A percentile compares a stretch with the other conserved stretches of the same genome.
Evolutionary conservation across 768 basidiomycete genomes (phyloP).

Genomic region (Macrolepiota dolichaula): DNA sequence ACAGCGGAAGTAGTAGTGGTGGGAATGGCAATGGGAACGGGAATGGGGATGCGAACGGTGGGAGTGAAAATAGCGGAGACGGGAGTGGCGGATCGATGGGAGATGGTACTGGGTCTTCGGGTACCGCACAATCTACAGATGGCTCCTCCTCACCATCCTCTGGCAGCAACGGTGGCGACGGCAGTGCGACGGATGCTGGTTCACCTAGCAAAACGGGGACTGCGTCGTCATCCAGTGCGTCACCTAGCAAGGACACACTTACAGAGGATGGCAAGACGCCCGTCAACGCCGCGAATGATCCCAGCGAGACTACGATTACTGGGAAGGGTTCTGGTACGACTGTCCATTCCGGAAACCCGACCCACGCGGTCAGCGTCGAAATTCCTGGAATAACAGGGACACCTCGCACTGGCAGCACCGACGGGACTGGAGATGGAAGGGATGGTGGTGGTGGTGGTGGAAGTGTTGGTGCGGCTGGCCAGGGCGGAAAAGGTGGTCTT

Average conservation of each 20-base stretch:
- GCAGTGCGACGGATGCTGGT: neutral
- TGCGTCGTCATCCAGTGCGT: neutral
- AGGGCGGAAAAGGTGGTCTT: conserved; percentile 4
- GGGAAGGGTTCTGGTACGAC: neutral
- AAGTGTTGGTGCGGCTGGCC: neutral
- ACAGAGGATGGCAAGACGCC: neutral
- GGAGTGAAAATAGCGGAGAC: neutral
- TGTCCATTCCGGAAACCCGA: neutral
- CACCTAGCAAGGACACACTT: neutral
- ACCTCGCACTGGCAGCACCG: neutral
- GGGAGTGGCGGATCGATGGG: conserved; percentile 1
- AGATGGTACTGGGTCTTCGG: neutral
- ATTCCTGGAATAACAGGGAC: conserved; percentile 1
- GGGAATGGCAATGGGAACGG: no score
- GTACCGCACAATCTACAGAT: neutral
- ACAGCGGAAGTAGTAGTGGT: neutral
- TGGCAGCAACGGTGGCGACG: neutral
- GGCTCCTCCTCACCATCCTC: conserved; percentile 5
- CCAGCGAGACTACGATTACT: neutral
- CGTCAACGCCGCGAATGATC: conserved; percentile 3
- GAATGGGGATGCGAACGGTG: neutral
- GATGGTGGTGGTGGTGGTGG: conserved; percentile 5
- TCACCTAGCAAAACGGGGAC: neutral
- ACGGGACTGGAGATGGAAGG: neutral
- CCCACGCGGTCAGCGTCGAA: neutral